Conservation (phyloP, 129 eudicot species). For the Scalesia atractyloides region DNA sequence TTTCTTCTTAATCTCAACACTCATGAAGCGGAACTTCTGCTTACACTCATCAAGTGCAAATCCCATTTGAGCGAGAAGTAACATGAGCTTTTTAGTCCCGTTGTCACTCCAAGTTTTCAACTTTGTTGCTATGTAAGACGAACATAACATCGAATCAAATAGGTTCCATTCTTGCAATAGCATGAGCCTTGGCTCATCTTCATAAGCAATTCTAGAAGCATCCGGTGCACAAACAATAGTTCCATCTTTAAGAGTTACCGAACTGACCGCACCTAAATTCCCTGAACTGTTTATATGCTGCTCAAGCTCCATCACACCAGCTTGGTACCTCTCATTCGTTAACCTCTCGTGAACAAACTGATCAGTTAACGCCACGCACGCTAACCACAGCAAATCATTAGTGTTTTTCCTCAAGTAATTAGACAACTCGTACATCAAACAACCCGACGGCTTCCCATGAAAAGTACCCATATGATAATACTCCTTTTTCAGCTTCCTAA, state of each 20-base stretch:
- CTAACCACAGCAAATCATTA: slow-evolving; percentile 85
- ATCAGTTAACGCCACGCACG: slow-evolving; percentile 93
- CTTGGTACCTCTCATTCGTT: slow-evolving; percentile 84
- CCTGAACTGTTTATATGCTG: slow-evolving; percentile 88
- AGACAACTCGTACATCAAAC: slow-evolving; percentile 89
- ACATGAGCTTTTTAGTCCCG: slow-evolving; percentile 84
- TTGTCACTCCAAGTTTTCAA: slow-evolving; percentile 96
- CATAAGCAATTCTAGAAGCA: slow-evolving; percentile 76
- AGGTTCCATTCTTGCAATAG: slow-evolving; percentile 92
- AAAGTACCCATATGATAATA: slow-evolving; percentile 88
- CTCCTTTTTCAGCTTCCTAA: slow-evolving; percentile 65
- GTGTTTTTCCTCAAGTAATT: slow-evolving; percentile 67
- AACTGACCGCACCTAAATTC: slow-evolving; percentile 61
- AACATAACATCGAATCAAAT: slow-evolving; percentile 95
- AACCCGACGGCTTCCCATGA: slow-evolving; percentile 97
- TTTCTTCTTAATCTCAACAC: slow-evolving; percentile 67
- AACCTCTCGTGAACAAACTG: slow-evolving; percentile 91
- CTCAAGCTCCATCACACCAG: slow-evolving; percentile 97
- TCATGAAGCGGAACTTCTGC: slow-evolving; percentile 92
- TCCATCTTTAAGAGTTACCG: slow-evolving; percentile 81
- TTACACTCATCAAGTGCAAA: slow-evolving; percentile 86
- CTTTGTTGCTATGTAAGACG: slow-evolving; percentile 93
- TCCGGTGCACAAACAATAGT: slow-evolving; percentile 84
- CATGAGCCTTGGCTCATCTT: slow-evolving; percentile 96
- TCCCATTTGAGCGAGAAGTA: slow-evolving; percentile 94